Percentiles rank a stretch among this genome's conserved stretches.
Evolutionary conservation across 768 basidiomycete species (phyloP).

Genomic region (Leccinum rimulosum): DNA sequence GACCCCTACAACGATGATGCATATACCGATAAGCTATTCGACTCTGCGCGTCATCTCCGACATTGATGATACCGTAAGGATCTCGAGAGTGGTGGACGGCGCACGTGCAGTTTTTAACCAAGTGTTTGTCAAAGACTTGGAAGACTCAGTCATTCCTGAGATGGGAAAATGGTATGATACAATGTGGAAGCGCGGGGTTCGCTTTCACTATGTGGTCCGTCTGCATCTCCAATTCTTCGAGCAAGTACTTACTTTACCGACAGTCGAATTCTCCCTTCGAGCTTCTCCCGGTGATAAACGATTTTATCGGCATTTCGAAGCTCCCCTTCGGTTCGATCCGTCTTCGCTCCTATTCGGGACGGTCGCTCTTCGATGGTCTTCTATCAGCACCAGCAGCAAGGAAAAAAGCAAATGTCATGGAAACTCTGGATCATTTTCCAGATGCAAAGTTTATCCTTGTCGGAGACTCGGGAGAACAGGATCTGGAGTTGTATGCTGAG

Average conservation of each 20-base stretch:
- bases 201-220: constrained; percentile 89
- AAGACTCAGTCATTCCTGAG: constrained; percentile 75
- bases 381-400: constrained; percentile 79
- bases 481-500: constrained; percentile 84
- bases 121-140: constrained; percentile 84
- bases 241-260: constrained; percentile 7
- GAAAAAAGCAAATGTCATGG: constrained; percentile 79
- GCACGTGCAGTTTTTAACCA: constrained; percentile 83
- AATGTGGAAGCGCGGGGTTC: constrained; percentile 69
- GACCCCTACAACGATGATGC: constrained; percentile 25
- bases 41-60: constrained; percentile 84
- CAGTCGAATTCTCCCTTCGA: constrained; percentile 90
- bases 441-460: constrained; percentile 77
- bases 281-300: constrained; percentile 71
- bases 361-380: constrained; percentile 79
- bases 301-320: constrained; percentile 68
- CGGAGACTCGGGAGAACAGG: constrained; percentile 94
- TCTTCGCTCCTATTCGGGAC: constrained; percentile 81
- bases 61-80: constrained; percentile 83
- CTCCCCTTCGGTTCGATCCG: constrained; percentile 76
- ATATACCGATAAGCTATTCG: constrained; percentile 55
- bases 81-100: constrained; percentile 72
- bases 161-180: constrained; percentile 77
- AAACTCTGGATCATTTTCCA: constrained; percentile 72
- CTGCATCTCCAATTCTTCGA: background rate